phyloP scores from a whole-genome alignment of 2,329 filamentous ascomycete genomes.

The Xylogone sp. region DNA sequence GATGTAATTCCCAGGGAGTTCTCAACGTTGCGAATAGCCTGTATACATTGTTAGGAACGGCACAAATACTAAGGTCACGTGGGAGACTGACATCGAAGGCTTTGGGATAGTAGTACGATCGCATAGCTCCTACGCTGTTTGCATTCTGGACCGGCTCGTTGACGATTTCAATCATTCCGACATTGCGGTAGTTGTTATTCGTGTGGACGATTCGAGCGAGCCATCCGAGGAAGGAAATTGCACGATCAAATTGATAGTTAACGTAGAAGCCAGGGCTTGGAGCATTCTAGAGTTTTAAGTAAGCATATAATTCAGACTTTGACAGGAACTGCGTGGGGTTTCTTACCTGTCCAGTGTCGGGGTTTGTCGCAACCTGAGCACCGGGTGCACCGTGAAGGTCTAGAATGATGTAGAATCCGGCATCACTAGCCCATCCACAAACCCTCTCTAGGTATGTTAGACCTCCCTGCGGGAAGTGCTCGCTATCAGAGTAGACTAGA shows the following conservation, averaged over 20 bases:
- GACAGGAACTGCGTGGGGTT: neutral
- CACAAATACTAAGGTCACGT: neutral
- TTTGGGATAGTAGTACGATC: conserved; percentile 42
- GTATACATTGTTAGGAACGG: conserved; percentile 3
- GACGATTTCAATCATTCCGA: conserved; percentile 55
- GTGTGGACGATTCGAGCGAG: conserved; percentile 49
- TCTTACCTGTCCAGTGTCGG: conserved; percentile 34
- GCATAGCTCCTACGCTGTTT: conserved; percentile 30
- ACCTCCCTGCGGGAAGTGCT: conserved; percentile 44
- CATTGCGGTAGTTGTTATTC: conserved; percentile 43
- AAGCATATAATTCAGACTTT: neutral
- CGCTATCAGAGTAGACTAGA: conserved; percentile 37
- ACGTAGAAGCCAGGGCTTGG: conserved; percentile 49
- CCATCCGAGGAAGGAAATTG: conserved; percentile 51
- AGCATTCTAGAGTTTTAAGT: conserved; percentile 24
- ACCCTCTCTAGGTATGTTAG: conserved; percentile 39
- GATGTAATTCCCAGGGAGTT: conserved; percentile 35
- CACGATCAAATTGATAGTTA: conserved; percentile 52
- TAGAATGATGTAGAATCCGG: conserved; percentile 45
- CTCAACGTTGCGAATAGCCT: conserved; percentile 48
- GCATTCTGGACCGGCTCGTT: conserved; percentile 50
- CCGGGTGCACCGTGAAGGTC: conserved; percentile 45
- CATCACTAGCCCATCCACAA: conserved; percentile 39
- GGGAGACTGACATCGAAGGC: conserved; percentile 32
- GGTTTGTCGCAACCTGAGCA: conserved; percentile 37